Evolutionary conservation across 1,284 basidiomycete genomes (phyloP).

Genomic region (Ganoderma leucocontextum): DNA sequence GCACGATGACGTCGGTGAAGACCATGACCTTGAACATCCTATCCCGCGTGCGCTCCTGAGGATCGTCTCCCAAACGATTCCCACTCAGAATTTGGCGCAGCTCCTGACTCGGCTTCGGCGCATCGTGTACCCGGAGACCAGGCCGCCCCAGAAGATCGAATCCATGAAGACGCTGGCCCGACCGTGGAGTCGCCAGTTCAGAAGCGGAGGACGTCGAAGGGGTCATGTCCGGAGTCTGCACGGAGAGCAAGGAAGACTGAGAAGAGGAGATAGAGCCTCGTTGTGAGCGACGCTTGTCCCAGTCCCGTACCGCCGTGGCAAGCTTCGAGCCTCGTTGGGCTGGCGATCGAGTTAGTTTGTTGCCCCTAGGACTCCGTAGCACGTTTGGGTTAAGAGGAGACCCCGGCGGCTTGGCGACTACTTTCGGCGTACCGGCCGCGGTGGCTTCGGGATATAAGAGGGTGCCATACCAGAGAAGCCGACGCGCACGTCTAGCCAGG

Average conservation of each 20-base stretch:
- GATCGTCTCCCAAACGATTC: slow-evolving; percentile 6
- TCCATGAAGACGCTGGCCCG: slow-evolving; percentile 23
- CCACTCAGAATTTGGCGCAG: slow-evolving; percentile 1
- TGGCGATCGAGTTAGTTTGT: slow-evolving; percentile 4
- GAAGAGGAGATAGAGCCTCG: slow-evolving; percentile 59
- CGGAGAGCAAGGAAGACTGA: slow-evolving; percentile 46
- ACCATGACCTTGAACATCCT: slow-evolving; percentile 52
- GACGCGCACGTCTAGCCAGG: slow-evolving; percentile 75
- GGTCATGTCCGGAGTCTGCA: slow-evolving; percentile 37
- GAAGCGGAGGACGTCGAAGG: slow-evolving; percentile 34
- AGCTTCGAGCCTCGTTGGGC: slow-evolving; percentile 43
- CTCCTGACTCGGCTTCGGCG: slow-evolving; percentile 7
- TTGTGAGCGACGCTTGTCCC: slow-evolving; percentile 51
- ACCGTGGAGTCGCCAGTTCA: slow-evolving; percentile 29
- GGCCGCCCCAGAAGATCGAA: slow-evolving; percentile 6
- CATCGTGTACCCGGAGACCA: not conserved
- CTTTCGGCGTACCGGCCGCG: not conserved
- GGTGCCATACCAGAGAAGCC: slow-evolving; percentile 75
- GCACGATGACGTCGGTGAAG: slow-evolving; percentile 60
- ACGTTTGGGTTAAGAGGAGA: not conserved
- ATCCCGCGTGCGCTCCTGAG: slow-evolving; percentile 4
- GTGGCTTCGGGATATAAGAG: slow-evolving; percentile 21
- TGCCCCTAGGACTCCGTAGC: not conserved
- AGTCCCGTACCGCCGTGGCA: slow-evolving; percentile 51
- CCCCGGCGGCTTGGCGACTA: not conserved